These are phyloP conservation scores for Botryobasidium botryosum DNA, from an alignment of 768 basidiomycete genomes.

Conservation along the genomic window DNA sequence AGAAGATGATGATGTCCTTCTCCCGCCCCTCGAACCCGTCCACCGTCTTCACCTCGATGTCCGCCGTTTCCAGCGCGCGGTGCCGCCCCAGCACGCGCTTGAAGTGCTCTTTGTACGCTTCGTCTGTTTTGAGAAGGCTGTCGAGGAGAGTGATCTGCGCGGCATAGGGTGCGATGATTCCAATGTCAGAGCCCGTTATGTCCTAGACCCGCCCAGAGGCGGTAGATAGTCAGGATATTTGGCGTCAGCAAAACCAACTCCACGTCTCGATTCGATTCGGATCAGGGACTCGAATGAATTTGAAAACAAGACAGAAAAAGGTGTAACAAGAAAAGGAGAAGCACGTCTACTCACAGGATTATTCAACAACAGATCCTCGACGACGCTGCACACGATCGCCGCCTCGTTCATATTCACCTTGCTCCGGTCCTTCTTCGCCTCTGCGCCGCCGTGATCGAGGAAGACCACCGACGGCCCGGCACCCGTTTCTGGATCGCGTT, in stretches of 20 bases:
- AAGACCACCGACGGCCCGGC: conserved; percentile 53
- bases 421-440: conserved; percentile 52
- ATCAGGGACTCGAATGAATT: neutral
- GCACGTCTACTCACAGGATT: conserved; percentile 40
- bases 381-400: conserved; percentile 54
- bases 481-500: conserved; percentile 25
- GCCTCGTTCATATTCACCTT: conserved; percentile 65
- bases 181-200: conserved; percentile 60
- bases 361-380: conserved; percentile 62
- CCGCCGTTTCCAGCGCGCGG: conserved; percentile 43
- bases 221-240: neutral
- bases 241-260: neutral
- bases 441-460: conserved; percentile 58
- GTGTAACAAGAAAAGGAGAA: conserved; percentile 1
- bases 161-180: conserved; percentile 82
- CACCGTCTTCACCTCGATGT: conserved; percentile 80
- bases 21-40: conserved; percentile 91
- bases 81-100: conserved; percentile 40
- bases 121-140: conserved; percentile 44
- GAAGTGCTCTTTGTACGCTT: conserved; percentile 37
- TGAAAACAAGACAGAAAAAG: neutral
- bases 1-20: conserved; percentile 85
- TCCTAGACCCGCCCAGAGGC: conserved; percentile 22
- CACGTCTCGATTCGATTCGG: neutral
- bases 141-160: conserved; percentile 68